Percentiles rank a stretch among this genome's conserved stretches.
Evolutionary conservation across 2,329 filamentous ascomycete genomes (phyloP).

Genomic region (Colletotrichum sp.): DNA sequence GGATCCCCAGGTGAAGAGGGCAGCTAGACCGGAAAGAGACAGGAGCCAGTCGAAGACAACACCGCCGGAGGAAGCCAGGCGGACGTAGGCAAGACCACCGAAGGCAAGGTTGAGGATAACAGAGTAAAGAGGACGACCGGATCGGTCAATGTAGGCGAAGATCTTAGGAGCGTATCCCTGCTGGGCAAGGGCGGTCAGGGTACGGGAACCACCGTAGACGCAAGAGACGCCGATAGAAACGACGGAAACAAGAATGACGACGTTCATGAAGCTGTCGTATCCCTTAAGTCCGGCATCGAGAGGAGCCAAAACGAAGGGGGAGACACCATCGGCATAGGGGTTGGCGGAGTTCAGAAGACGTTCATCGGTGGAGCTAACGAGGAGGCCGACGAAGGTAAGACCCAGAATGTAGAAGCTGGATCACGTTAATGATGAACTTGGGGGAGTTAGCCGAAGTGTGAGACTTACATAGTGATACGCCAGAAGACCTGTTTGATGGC

Average conservation of each 20-base stretch:
- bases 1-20: constrained; percentile 70
- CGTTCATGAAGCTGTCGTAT: constrained; percentile 58
- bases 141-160: constrained; percentile 58
- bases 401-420: constrained; percentile 50
- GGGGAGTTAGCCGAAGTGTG: not conserved
- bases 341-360: constrained; percentile 48
- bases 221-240: constrained; percentile 59
- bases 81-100: constrained; percentile 53
- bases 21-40: constrained; percentile 65
- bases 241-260: constrained; percentile 58
- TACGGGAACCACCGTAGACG: constrained; percentile 61
- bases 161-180: constrained; percentile 60
- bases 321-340: constrained; percentile 43
- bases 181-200: constrained; percentile 59
- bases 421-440: constrained; percentile 23
- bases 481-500: constrained; percentile 78
- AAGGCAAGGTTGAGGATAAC: constrained; percentile 51
- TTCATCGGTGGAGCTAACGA: constrained; percentile 46
- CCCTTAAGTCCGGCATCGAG: constrained; percentile 51
- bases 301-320: constrained; percentile 21
- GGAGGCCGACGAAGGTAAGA: constrained; percentile 53
- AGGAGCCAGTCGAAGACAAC: constrained; percentile 69
- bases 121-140: constrained; percentile 54
- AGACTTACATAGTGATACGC: constrained; percentile 48
- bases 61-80: constrained; percentile 47